Evolutionary conservation across 116 monocot genomes (phyloP).

Genomic region (Trichopus zeylanicus): DNA sequence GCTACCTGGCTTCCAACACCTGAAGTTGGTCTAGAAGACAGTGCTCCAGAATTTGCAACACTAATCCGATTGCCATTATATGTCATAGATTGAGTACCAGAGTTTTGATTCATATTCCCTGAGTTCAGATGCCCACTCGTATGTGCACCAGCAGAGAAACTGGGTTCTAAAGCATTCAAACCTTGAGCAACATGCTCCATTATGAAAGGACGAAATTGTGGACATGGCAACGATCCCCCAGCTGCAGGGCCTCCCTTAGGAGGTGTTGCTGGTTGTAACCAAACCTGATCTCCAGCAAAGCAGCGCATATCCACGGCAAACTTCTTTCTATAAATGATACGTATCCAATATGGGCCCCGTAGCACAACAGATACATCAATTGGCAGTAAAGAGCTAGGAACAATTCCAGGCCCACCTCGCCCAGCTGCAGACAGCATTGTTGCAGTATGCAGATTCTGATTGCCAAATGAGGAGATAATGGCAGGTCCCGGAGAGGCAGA

Average conservation of each 20-base stretch:
- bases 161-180: constrained; percentile 83
- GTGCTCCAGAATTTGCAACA: constrained; percentile 19
- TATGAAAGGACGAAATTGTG: constrained; percentile 95
- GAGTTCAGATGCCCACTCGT: constrained; percentile 21
- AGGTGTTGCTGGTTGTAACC: constrained; percentile 97
- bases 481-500: constrained; percentile 21
- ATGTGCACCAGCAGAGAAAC: constrained; percentile 44
- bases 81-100: constrained; percentile 19
- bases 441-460: constrained; percentile 49
- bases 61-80: constrained; percentile 35
- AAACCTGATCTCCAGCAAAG: constrained; percentile 99
- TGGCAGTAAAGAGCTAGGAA: constrained; percentile 92
- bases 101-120: constrained; percentile 22
- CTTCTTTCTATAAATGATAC: constrained; percentile 96
- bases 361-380: constrained; percentile 96
- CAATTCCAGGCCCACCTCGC: constrained; percentile 88
- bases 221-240: constrained; percentile 95
- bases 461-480: constrained; percentile 31
- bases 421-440: constrained; percentile 73
- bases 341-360: constrained; percentile 95
- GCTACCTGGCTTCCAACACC: constrained; percentile 41
- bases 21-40: constrained; percentile 42
- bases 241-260: constrained; percentile 82
- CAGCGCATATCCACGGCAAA: constrained; percentile 98
- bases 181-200: constrained; percentile 99